Conservation (phyloP, 495 filamentous ascomycete genomes). For the Aspergillus indologenus region DNA sequence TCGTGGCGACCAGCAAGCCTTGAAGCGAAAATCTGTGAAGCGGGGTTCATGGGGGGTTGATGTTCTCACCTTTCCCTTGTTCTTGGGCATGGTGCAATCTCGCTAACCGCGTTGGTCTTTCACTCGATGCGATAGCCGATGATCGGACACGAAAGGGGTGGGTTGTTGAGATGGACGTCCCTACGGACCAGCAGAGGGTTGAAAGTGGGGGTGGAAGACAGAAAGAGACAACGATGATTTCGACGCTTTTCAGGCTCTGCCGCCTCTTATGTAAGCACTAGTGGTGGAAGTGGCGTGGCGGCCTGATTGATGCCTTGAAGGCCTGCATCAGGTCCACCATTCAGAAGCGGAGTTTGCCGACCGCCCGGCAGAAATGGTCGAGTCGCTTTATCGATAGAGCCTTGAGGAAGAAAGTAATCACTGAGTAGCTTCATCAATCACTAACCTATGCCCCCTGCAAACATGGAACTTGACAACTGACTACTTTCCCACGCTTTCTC, state of each 20-base stretch:
- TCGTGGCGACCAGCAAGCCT: not conserved
- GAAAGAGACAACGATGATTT: constrained; percentile 20
- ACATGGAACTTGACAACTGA: no score
- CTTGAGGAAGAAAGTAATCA: constrained; percentile 1
- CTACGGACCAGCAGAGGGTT: constrained; percentile 17
- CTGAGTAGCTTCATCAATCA: not conserved
- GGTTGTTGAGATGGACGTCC: constrained; percentile 11
- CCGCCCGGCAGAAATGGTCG: constrained; percentile 2
- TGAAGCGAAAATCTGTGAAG: constrained; percentile 6
- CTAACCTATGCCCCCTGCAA: no score
- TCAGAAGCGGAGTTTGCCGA: not conserved
- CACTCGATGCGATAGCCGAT: constrained; percentile 18
- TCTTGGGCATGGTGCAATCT: constrained; percentile 80
- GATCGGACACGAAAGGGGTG: constrained; percentile 7
- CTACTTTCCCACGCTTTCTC: no score
- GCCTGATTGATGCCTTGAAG: not conserved
- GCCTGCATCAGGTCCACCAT: not conserved
- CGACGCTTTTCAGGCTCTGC: constrained; percentile 14
- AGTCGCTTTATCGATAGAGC: not conserved
- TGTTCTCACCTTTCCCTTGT: constrained; percentile 87
- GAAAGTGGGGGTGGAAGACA: constrained; percentile 8
- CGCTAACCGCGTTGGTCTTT: constrained; percentile 25
- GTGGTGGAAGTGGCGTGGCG: not conserved
- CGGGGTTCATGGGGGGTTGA: not conserved
- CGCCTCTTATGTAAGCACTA: constrained; percentile 15